Percentiles rank a stretch among this genome's conserved stretches.
phyloP scores from a whole-genome alignment of 495 filamentous ascomycete species.

The Penicillium alfredii region DNA sequence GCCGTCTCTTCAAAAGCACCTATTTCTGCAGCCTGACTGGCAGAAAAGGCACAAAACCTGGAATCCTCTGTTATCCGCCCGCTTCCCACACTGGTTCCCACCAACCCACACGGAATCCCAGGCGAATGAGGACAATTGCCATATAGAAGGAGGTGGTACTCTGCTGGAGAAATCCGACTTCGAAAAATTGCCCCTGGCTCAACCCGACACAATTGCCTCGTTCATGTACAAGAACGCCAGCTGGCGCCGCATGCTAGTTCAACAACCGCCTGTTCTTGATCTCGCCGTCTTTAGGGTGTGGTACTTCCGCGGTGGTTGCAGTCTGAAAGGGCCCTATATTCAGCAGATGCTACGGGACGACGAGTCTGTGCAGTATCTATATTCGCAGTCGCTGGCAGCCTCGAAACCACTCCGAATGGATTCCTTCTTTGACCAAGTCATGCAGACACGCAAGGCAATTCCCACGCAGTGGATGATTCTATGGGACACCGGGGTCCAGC shows the following conservation, averaged over 20 bases:
- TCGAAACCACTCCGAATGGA: not conserved
- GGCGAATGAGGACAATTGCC: not conserved
- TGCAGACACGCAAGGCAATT: not conserved
- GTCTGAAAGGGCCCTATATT: not conserved
- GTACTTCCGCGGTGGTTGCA: not conserved
- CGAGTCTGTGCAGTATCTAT: no score
- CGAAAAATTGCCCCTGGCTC: not conserved
- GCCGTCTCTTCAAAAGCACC: slow-evolving; percentile 1
- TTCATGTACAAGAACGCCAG: not conserved
- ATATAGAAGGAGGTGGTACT: not conserved
- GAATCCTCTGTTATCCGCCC: not conserved
- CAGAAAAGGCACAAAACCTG: not conserved
- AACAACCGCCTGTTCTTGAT: not conserved
- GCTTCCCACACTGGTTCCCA: not conserved
- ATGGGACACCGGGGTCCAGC: no score
- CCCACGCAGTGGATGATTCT: not conserved
- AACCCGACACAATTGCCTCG: not conserved
- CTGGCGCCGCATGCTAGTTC: slow-evolving; percentile 4
- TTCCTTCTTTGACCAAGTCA: not conserved
- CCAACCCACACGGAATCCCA: not conserved
- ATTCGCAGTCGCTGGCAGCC: not conserved
- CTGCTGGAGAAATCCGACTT: not conserved
- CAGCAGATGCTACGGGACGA: not conserved
- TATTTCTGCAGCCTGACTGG: slow-evolving; percentile 1
- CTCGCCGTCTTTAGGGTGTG: not conserved